These are phyloP conservation scores for Aphanoascus verrucosus DNA, from an alignment of 2,329 filamentous ascomycete genomes.

Conservation along the genomic window DNA sequence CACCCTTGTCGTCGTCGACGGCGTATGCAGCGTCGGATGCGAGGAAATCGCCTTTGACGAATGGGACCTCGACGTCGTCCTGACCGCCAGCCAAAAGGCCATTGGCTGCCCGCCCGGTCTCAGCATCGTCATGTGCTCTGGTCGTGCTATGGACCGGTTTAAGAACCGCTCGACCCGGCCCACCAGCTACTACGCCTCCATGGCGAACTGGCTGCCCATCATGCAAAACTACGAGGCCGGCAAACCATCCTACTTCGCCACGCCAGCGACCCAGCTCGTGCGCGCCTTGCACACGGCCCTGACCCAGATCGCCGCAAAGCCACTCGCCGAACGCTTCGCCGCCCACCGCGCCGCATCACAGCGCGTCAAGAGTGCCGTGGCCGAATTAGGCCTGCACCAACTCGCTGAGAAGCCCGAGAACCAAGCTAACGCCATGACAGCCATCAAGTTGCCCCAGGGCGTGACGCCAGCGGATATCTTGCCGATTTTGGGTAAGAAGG, in stretches of 20 bases:
- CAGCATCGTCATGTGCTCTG: constrained; percentile 88
- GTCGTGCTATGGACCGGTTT: constrained; percentile 70
- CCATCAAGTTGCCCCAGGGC: constrained; percentile 83
- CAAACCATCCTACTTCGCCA: constrained; percentile 97
- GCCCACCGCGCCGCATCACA: constrained; percentile 69
- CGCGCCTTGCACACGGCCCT: constrained; percentile 86
- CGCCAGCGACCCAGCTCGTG: constrained; percentile 85
- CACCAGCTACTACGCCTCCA: constrained; percentile 83
- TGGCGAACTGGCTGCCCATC: constrained; percentile 96
- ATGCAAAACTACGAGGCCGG: constrained; percentile 99
- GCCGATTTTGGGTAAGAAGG: constrained; percentile 72
- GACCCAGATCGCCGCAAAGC: constrained; percentile 69
- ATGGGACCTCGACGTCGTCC: constrained; percentile 83
- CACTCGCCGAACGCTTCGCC: constrained; percentile 72
- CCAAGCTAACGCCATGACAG: constrained; percentile 96
- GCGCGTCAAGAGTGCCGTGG: constrained; percentile 73
- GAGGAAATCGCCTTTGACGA: constrained; percentile 95
- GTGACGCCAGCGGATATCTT: constrained; percentile 72
- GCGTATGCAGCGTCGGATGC: constrained; percentile 90
- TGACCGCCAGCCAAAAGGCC: constrained; percentile 93
- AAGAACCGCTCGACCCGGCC: constrained; percentile 71
- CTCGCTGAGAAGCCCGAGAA: constrained; percentile 75
- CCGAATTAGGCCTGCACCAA: constrained; percentile 74
- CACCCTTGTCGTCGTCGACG: constrained; percentile 85
- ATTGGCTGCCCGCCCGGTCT: constrained; percentile 91